Evolutionary conservation across 208 protist species (phyloP).

Genomic region (Leptomonas seymouri): DNA sequence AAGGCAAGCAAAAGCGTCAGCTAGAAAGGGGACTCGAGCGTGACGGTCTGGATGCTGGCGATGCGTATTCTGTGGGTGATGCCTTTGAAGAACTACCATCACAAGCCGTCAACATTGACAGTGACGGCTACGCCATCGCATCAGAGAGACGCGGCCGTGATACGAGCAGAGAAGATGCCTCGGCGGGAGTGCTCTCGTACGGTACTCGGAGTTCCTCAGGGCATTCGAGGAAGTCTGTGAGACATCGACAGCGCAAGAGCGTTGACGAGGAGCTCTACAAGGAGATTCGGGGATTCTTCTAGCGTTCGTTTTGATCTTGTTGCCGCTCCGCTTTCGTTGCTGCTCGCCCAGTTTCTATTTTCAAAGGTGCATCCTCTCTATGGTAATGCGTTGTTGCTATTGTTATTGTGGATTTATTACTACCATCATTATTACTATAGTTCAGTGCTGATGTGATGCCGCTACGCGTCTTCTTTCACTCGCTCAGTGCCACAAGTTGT

Average conservation of each 20-base stretch:
- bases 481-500: no score
- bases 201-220: neutral
- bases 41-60: neutral
- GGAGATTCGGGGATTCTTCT: conserved; percentile 39
- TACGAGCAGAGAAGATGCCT: neutral
- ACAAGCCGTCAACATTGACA: conserved; percentile 18
- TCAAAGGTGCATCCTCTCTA: no score
- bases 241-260: conserved; percentile 11
- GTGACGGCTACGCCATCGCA: conserved; percentile 28
- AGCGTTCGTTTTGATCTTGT: neutral
- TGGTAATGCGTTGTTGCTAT: no score
- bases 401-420: no score
- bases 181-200: neutral
- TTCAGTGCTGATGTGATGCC: no score
- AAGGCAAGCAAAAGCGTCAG: conserved; percentile 16
- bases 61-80: conserved; percentile 1
- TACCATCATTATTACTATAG: no score
- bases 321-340: neutral
- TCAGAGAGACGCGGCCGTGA: neutral
- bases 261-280: conserved; percentile 33
- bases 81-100: neutral
- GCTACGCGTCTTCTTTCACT: no score
- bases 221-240: neutral
- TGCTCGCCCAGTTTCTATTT: no score
- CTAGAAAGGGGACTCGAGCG: neutral